A percentile compares a stretch with the other conserved stretches of the same genome.
Conservation (phyloP, 2,329 filamentous ascomycete genomes). For the Pseudogymnoascus sp. region DNA sequence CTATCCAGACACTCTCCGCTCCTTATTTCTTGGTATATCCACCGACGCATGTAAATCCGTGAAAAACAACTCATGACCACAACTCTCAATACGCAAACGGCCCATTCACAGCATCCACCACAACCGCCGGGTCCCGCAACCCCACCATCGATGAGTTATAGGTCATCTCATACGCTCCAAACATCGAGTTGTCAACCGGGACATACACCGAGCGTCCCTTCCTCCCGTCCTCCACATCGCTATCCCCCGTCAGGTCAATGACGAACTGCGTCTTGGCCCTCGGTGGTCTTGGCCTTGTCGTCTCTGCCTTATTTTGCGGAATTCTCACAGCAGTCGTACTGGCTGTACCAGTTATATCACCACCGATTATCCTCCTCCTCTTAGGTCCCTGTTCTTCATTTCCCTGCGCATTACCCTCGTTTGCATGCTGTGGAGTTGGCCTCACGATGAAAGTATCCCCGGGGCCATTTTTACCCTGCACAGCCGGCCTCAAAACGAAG, state of each 20-base stretch:
- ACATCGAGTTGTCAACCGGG: constrained; percentile 18
- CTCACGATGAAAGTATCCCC: not conserved
- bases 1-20: not conserved
- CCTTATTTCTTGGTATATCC: not conserved
- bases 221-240: not conserved
- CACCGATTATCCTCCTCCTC: not conserved
- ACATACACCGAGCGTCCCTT: constrained; percentile 9
- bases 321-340: not conserved
- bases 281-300: not conserved
- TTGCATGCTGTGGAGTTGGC: not conserved
- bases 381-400: not conserved
- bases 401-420: not conserved
- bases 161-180: constrained; percentile 17
- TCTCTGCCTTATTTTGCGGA: too few relatives aligned
- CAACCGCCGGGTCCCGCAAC: not conserved
- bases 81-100: not conserved
- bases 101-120: not conserved
- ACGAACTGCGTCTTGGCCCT: not conserved
- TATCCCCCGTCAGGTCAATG: not conserved
- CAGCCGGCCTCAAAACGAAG: not conserved
- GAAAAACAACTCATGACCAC: not conserved
- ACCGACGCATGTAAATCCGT: not conserved
- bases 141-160: constrained; percentile 1
- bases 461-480: not conserved
- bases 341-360: too few relatives aligned